phyloP scores from a whole-genome alignment of 352 stramenopile species.

The Phytophthora hibernalis region DNA sequence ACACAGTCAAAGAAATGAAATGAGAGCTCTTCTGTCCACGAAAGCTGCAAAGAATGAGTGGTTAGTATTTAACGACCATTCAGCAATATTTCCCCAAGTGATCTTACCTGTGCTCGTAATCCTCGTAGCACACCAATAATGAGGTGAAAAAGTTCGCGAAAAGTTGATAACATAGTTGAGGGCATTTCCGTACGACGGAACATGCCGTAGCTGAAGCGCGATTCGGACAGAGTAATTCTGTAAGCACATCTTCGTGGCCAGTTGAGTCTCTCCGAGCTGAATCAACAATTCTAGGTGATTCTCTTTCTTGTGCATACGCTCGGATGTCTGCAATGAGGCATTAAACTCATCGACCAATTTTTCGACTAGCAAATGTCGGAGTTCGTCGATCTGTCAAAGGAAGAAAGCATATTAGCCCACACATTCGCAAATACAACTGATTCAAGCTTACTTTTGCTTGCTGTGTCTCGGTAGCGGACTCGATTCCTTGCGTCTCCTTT shows the following conservation, averaged over 20 bases:
- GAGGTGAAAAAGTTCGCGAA: slow-evolving; percentile 89
- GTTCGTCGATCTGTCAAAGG: slow-evolving; percentile 49
- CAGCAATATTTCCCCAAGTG: background rate
- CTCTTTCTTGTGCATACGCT: slow-evolving; percentile 87
- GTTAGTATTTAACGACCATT: background rate
- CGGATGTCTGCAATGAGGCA: slow-evolving; percentile 75
- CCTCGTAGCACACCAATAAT: slow-evolving; percentile 83
- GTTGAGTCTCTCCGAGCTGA: slow-evolving; percentile 64
- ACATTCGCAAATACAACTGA: background rate
- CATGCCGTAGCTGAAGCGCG: slow-evolving; percentile 73
- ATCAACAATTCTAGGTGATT: slow-evolving; percentile 81
- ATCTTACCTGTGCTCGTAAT: slow-evolving; percentile 72
- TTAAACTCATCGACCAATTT: slow-evolving; percentile 82
- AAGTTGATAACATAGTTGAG: slow-evolving; percentile 88
- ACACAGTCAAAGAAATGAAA: slow-evolving; percentile 82
- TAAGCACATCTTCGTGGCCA: slow-evolving; percentile 84
- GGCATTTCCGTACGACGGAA: slow-evolving; percentile 74
- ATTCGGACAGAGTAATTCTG: slow-evolving; percentile 86
- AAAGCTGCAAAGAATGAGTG: slow-evolving; percentile 51
- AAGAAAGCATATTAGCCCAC: background rate
- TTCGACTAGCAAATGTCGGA: slow-evolving; percentile 62
- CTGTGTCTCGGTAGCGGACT: slow-evolving; percentile 48
- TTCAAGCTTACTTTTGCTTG: slow-evolving; percentile 45
- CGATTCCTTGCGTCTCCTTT: slow-evolving; percentile 47
- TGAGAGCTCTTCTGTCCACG: slow-evolving; percentile 74